phyloP scores from a whole-genome alignment of 2,329 filamentous ascomycete genomes.

The Aspergillus uvarum region DNA sequence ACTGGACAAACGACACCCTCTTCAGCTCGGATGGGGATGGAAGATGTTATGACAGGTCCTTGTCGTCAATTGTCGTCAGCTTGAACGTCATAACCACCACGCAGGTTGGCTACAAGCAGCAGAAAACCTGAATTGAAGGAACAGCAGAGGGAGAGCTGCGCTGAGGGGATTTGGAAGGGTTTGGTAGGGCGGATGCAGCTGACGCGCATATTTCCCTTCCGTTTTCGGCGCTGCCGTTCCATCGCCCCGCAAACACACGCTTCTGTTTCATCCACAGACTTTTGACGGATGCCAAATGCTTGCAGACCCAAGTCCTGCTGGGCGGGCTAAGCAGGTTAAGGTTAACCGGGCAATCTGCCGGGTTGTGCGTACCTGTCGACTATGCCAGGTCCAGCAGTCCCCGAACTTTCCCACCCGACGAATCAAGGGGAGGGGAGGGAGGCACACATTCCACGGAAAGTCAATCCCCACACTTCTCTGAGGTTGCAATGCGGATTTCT shows the following conservation, averaged over 20 bases:
- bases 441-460: constrained; percentile 12
- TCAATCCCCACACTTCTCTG: neutral
- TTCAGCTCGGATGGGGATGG: neutral
- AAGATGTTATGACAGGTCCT: neutral
- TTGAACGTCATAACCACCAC: neutral
- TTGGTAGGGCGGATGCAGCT: constrained; percentile 1
- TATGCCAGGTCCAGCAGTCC: neutral
- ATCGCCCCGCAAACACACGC: constrained; percentile 5
- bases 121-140: neutral
- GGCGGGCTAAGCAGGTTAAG: neutral
- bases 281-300: neutral
- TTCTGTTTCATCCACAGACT: neutral
- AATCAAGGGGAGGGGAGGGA: neutral
- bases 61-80: neutral
- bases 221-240: constrained; percentile 19
- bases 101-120: neutral
- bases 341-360: neutral
- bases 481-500: constrained; percentile 1
- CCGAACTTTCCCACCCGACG: neutral
- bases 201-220: neutral
- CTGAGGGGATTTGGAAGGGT: neutral
- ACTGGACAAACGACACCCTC: neutral
- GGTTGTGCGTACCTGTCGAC: neutral
- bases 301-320: neutral
- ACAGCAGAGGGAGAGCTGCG: neutral